A percentile compares a stretch with the other conserved stretches of the same genome.
Conservation (phyloP, 164 flowering plant species). For the Pachysandra terminalis region DNA sequence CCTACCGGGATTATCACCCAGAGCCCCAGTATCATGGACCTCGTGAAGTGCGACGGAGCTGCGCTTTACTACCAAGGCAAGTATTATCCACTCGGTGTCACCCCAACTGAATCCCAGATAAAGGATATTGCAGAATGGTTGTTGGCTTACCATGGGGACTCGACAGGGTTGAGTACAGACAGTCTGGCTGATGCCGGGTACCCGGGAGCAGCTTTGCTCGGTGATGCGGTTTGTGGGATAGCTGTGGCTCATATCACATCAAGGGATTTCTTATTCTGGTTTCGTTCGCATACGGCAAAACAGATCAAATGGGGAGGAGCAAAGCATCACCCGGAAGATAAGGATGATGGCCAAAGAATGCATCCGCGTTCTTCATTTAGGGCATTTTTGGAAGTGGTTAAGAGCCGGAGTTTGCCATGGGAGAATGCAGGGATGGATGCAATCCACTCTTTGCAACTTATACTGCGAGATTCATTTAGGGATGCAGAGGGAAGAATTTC, state of each 20-base stretch:
- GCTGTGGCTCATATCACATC: slow-evolving; percentile 63
- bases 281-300: slow-evolving; percentile 63
- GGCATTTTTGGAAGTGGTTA: slow-evolving; percentile 75
- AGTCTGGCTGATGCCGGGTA: slow-evolving; percentile 72
- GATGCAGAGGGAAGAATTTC: slow-evolving; percentile 46
- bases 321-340: slow-evolving; percentile 73
- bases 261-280: slow-evolving; percentile 68
- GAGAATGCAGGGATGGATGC: slow-evolving; percentile 83
- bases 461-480: slow-evolving; percentile 58
- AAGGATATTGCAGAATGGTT: slow-evolving; percentile 65
- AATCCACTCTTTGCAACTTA: slow-evolving; percentile 73
- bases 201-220: slow-evolving; percentile 58
- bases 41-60: slow-evolving; percentile 78
- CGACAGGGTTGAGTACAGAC: slow-evolving; percentile 74
- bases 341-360: slow-evolving; percentile 70
- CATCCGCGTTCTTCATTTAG: slow-evolving; percentile 75
- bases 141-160: slow-evolving; percentile 45
- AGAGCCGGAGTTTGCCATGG: slow-evolving; percentile 71
- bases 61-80: slow-evolving; percentile 57
- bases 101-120: slow-evolving; percentile 61
- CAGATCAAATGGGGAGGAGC: slow-evolving; percentile 84
- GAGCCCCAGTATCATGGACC: slow-evolving; percentile 69
- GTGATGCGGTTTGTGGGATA: slow-evolving; percentile 79
- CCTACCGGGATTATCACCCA: slow-evolving; percentile 65
- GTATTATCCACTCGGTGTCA: slow-evolving; percentile 55